Conservation (phyloP, 371 early-diverging fungal species). For the Syncephalastrum racemosum region DNA sequence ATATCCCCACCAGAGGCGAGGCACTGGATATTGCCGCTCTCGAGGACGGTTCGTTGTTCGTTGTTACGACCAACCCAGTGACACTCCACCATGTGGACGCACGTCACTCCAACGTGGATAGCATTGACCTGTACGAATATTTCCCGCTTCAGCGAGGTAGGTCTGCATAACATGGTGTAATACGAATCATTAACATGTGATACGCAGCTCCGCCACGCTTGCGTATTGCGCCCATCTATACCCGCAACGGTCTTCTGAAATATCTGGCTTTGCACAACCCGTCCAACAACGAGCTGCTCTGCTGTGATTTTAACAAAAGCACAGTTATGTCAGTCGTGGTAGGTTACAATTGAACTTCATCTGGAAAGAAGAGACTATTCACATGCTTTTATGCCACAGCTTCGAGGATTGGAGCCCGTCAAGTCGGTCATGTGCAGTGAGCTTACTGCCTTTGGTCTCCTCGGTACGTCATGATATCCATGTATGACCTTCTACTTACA, state of each 20-base stretch:
- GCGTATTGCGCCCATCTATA: constrained; percentile 52
- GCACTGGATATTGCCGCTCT: constrained; percentile 63
- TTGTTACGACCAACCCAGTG: constrained; percentile 70
- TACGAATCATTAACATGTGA: background rate
- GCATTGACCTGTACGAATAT: constrained; percentile 77
- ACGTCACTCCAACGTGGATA: constrained; percentile 53
- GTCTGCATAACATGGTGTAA: background rate
- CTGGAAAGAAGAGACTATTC: background rate
- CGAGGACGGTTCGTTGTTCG: constrained; percentile 58
- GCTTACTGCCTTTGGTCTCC: constrained; percentile 39
- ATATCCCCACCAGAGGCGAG: constrained; percentile 71
- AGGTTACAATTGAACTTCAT: constrained; percentile 6
- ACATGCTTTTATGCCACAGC: constrained; percentile 9
- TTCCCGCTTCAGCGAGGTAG: constrained; percentile 65
- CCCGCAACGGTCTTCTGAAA: constrained; percentile 29
- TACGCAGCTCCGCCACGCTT: constrained; percentile 57
- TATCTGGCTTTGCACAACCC: constrained; percentile 70
- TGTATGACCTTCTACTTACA: background rate
- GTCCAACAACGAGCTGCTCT: constrained; percentile 64
- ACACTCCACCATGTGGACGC: constrained; percentile 66
- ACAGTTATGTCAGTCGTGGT: constrained; percentile 55
- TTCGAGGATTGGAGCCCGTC: constrained; percentile 55
- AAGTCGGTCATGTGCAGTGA: constrained; percentile 58
- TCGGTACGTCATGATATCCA: constrained; percentile 16
- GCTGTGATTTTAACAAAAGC: constrained; percentile 61